Conservation (phyloP, 306 rosid species). For the Myrica gale region DNA sequence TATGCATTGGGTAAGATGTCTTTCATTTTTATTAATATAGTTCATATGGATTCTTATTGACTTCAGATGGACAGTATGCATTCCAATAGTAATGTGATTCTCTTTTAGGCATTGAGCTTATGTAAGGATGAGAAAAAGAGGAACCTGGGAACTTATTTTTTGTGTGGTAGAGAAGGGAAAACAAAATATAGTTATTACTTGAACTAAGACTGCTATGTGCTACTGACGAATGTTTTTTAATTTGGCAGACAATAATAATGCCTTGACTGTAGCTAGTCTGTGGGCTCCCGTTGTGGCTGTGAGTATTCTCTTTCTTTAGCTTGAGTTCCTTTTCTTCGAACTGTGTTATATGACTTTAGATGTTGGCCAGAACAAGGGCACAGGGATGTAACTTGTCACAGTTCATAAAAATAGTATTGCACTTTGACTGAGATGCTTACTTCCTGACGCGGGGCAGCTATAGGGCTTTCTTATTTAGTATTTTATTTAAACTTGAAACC, state of each 20-base stretch:
- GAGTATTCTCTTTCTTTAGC: slow-evolving; percentile 47
- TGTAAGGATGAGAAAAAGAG: not conserved
- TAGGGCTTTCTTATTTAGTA: slow-evolving; percentile 12
- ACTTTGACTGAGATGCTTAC: not conserved
- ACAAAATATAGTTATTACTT: not conserved
- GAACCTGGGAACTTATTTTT: not conserved
- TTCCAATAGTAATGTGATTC: not conserved
- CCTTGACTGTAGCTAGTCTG: slow-evolving; percentile 64
- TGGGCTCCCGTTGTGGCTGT: slow-evolving; percentile 99
- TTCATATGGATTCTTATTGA: not conserved
- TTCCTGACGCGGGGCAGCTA: slow-evolving; percentile 3
- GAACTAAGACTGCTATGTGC: slow-evolving; percentile 8
- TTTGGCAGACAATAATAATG: slow-evolving; percentile 76
- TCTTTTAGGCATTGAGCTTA: not conserved
- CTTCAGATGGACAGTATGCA: not conserved
- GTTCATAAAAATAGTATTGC: not conserved
- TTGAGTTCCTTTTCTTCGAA: not conserved
- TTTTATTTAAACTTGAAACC: not conserved
- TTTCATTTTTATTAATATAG: not conserved
- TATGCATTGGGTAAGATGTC: not conserved
- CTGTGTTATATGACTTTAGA: slow-evolving; percentile 7
- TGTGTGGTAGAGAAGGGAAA: not conserved
- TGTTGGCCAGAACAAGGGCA: not conserved
- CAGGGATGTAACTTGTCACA: slow-evolving; percentile 2
- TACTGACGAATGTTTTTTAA: slow-evolving; percentile 28